Base-by-base conservation (phyloP, 192 early-diverging fungal species). In the Ambispora gerdemannii region DNA sequence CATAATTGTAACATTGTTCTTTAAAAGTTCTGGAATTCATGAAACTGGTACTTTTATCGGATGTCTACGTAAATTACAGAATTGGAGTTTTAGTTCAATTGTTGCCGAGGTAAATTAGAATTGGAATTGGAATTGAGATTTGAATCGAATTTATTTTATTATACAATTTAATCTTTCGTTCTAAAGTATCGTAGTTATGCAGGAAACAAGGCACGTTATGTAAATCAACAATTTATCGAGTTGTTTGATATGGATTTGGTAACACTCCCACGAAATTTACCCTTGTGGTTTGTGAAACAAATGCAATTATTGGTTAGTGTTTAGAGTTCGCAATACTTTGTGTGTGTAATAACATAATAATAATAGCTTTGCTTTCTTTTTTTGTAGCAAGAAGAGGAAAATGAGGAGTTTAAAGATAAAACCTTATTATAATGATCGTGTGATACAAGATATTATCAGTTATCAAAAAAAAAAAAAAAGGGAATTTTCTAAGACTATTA, bases 21-120 rank as follows among this genome's bases (percentile, higher is more conserved):
- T 1, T 32, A 56, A 55, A 70, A 91, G 90, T 0, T 90, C 95
- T 19, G 95, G 95, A 1, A 86, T 96, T 15, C 90, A 95, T 63
- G 96, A 98, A 74, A 98, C 95, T 0, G 96, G 96, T 4, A 91
- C 88, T 2, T 80, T 97, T 47, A 86, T 98, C 55, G 96, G 95
- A 7, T 98, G 96, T 68, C 74, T 98, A 60, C 82, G 96, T 27
- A 95, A 93, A 70, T 78, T 98, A 65, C 93, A 96, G 75, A 83
- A 89, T 33, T 98, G 95, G 95, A 97, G 97, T 74, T 95, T 98
- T 71, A 98, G 94, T 72, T 93, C 95, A 0, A 97, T 95, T 70
- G 86, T 96, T 43, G 89, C 89, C n/a, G 96, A 98, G 82, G 90
- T 88, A 83, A 50, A 74, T 22, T 10, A 34, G 0, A 35, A 28